Evolutionary conservation across 257 asterid genomes (phyloP), one percentile per base, ranked within the genome.

Genomic region (Leptodermis oblonga): DNA sequence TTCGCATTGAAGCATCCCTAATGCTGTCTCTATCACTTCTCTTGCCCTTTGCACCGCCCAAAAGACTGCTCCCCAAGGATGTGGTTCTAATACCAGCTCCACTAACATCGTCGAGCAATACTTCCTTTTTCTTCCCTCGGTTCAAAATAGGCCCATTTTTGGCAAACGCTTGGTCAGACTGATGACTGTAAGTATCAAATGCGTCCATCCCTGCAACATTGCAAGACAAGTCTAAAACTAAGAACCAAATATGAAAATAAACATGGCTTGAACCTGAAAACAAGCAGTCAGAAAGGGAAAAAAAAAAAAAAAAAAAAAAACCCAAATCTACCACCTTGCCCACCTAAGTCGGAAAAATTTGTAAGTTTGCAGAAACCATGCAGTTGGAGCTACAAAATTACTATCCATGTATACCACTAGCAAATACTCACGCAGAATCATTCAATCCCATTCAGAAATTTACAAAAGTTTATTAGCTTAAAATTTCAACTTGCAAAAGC

Each of bases 61-160:
- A 70, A 56, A 78, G 78, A 61, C 71, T 70, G 67, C 75, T 76
- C 70, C 87, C 94, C 39, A 89, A 77, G 70, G 87, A 73, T 12
- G 88, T 72, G 71, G 85, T 78, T 78, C 88, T 81, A 62, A 78
- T 77, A n/a, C 71, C 75, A 55, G 90, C 79, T 33, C 87, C 91
- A 36, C 83, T 90, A 64, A 89, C 91, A 62, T 88, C 93, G 65
- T 92, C 96, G 54, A 90, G 96, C 56, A 83, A 77, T 70, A 88
- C 80, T 83, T 92, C 98, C 80, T 82, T 92, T 74, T 84, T 92
- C 91, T 82, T 90, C 75, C 93, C 97, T 74, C 96, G 82, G 78
- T 88, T 90, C 62, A 83, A 79, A 71, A 78, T 65, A 33, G 97
- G 88, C 62, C 96, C 90, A 41, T 74, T 83, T 79, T 78, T 84